Evolutionary conservation across 345 rosid genomes (phyloP).

Genomic region (Corchorus capsularis): DNA sequence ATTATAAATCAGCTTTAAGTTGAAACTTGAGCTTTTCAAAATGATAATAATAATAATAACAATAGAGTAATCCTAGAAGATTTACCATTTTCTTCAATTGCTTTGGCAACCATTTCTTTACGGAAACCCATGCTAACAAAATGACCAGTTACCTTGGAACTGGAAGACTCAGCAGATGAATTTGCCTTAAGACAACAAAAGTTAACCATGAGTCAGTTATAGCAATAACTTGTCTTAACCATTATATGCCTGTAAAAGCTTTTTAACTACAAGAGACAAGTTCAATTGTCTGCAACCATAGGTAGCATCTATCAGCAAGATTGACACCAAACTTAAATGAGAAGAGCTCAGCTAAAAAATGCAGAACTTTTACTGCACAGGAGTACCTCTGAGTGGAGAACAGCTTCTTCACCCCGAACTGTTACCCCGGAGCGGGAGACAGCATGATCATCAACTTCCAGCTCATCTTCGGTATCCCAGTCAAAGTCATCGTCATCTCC

Average conservation of each 20-base stretch:
- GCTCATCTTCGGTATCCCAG: conserved; percentile 76
- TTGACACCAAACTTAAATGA: not conserved
- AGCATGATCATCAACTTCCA: conserved; percentile 47
- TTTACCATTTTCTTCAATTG: conserved; percentile 67
- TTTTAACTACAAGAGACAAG: not conserved
- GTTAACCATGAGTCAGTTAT: conserved; percentile 14
- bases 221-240: not conserved
- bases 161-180: conserved; percentile 51
- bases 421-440: conserved; percentile 17
- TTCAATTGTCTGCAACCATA: not conserved
- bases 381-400: conserved; percentile 35
- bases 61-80: not conserved
- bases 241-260: not conserved
- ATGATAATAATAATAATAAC: not conserved
- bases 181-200: conserved; percentile 44
- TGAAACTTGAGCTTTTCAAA: conserved; percentile 1
- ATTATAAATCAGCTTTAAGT: conserved; percentile 20
- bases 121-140: conserved; percentile 79
- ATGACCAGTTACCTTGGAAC: conserved; percentile 51
- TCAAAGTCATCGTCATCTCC: conserved; percentile 43
- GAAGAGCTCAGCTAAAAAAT: not conserved
- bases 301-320: not conserved
- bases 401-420: conserved; percentile 32
- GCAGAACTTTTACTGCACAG: not conserved
- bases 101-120: conserved; percentile 58